These are phyloP conservation scores for Fusarium nodosum DNA, from an alignment of 2,329 filamentous ascomycete species.

Conservation along the genomic window DNA sequence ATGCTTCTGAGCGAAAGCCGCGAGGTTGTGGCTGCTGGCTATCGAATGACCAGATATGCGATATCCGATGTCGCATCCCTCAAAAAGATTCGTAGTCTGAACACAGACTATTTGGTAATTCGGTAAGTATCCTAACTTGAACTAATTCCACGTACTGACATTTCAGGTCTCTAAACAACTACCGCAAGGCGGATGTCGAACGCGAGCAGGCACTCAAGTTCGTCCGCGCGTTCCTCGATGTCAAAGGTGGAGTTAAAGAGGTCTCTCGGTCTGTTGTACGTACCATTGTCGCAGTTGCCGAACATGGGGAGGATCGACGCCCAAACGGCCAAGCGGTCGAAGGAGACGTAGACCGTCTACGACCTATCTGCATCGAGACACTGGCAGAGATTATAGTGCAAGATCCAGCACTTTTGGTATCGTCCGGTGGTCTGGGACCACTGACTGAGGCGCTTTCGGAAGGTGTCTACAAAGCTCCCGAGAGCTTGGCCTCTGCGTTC, in stretches of 20 bases:
- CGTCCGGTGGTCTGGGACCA: conserved; percentile 85
- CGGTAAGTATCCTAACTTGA: conserved; percentile 50
- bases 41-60: conserved; percentile 92
- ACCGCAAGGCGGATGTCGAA: conserved; percentile 96
- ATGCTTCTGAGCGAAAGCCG: conserved; percentile 96
- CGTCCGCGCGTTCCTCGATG: conserved; percentile 92
- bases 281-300: conserved; percentile 90
- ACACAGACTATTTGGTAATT: conserved; percentile 93
- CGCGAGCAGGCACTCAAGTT: conserved; percentile 98
- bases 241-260: conserved; percentile 91
- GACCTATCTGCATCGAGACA: conserved; percentile 92
- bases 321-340: conserved; percentile 76
- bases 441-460: conserved; percentile 94
- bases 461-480: conserved; percentile 91
- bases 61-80: conserved; percentile 93
- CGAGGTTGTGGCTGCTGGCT: conserved; percentile 95
- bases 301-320: conserved; percentile 88
- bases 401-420: conserved; percentile 83
- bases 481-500: conserved; percentile 89
- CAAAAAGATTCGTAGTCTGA: conserved; percentile 85
- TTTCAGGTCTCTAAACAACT: conserved; percentile 84
- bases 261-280: conserved; percentile 88
- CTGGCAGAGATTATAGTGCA: conserved; percentile 91
- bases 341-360: conserved; percentile 84
- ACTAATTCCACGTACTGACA: conserved; percentile 24